Evolutionary conservation across 306 rosid genomes (phyloP).

Genomic region (Cucumis melo): DNA sequence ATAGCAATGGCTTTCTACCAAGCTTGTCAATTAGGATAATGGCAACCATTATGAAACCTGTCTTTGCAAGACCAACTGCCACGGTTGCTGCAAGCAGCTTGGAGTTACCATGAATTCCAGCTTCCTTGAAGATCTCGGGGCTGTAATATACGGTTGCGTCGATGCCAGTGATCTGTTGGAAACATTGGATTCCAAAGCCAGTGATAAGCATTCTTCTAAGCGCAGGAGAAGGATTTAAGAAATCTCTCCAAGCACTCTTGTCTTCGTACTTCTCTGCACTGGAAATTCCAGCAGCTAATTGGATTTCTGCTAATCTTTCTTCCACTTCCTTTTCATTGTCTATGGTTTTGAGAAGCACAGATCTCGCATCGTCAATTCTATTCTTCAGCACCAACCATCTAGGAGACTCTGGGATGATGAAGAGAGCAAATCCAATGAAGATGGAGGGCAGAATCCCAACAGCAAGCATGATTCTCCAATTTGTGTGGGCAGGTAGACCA

Average conservation of each 20-base stretch:
- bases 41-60: slow-evolving; percentile 65
- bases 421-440: slow-evolving; percentile 82
- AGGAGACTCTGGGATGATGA: slow-evolving; percentile 81
- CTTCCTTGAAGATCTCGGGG: slow-evolving; percentile 59
- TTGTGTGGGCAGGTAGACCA: slow-evolving; percentile 56
- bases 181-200: slow-evolving; percentile 82
- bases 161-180: slow-evolving; percentile 93
- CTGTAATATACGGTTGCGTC: slow-evolving; percentile 95
- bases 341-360: slow-evolving; percentile 59
- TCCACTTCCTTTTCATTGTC: slow-evolving; percentile 71
- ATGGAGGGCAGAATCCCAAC: slow-evolving; percentile 77
- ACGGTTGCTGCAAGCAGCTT: slow-evolving; percentile 77
- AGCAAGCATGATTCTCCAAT: slow-evolving; percentile 89
- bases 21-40: slow-evolving; percentile 58
- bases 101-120: slow-evolving; percentile 50
- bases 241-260: slow-evolving; percentile 55
- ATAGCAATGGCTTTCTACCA: slow-evolving; percentile 80
- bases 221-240: slow-evolving; percentile 64
- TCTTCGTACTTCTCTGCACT: slow-evolving; percentile 38
- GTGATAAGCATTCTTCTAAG: slow-evolving; percentile 67
- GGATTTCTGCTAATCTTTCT: slow-evolving; percentile 77
- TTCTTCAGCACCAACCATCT: slow-evolving; percentile 78
- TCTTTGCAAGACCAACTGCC: slow-evolving; percentile 77
- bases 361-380: slow-evolving; percentile 72
- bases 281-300: slow-evolving; percentile 44